These are phyloP conservation scores for Galium porrigens DNA, from an alignment of 305 asterid genomes.

Conservation along the genomic window DNA sequence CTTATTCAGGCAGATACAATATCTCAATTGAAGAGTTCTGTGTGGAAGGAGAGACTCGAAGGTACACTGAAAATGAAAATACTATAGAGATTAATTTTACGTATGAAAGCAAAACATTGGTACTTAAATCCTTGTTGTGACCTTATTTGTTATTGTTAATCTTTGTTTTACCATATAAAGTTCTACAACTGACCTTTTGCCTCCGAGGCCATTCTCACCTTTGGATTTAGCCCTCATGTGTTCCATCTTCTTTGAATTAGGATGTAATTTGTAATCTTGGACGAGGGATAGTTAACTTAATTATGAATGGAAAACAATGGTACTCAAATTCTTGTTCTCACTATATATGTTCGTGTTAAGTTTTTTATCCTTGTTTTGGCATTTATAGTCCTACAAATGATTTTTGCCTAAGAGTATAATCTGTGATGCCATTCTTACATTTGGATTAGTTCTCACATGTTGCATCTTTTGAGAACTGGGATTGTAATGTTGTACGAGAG, in stretches of 20 bases:
- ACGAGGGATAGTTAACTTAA: no score
- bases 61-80: slow-evolving; percentile 26
- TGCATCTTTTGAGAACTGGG: neutral
- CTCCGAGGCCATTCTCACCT: neutral
- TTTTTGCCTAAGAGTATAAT: neutral
- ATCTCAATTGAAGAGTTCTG: slow-evolving; percentile 71
- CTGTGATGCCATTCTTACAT: neutral
- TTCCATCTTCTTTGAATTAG: no score
- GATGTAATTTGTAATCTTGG: no score
- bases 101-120: neutral
- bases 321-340: no score
- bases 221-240: neutral
- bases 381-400: neutral
- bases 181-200: no score
- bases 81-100: no score
- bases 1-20: slow-evolving; percentile 70
- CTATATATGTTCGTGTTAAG: no score
- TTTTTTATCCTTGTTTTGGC: neutral
- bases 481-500: neutral
- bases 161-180: neutral
- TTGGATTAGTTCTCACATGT: neutral
- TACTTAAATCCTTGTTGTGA: neutral
- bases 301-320: no score
- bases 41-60: slow-evolving; percentile 99
- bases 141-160: neutral